Evolutionary conservation across 805 yeast species (phyloP).

Genomic region (Zygoascus flipseniorum): DNA sequence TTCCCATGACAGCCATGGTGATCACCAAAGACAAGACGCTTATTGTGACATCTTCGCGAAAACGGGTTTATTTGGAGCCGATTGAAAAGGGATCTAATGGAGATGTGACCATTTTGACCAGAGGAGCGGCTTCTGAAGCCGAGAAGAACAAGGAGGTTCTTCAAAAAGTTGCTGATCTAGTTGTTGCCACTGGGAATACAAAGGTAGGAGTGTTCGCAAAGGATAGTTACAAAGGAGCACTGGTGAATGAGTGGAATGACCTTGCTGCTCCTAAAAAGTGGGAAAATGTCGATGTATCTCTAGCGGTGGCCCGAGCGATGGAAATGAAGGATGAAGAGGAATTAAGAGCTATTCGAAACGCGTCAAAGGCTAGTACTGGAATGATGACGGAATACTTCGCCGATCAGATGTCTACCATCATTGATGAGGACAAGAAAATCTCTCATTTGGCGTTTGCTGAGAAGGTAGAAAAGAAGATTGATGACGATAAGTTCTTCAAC

Average conservation of each 20-base stretch:
- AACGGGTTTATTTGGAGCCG: constrained; percentile 68
- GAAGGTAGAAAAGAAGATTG: constrained; percentile 71
- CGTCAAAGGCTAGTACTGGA: constrained; percentile 68
- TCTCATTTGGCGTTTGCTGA: constrained; percentile 68
- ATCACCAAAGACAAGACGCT: constrained; percentile 51
- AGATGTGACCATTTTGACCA: constrained; percentile 50
- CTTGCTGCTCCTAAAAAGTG: constrained; percentile 4
- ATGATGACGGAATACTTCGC: constrained; percentile 69
- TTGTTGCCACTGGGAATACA: constrained; percentile 31
- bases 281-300: constrained; percentile 40
- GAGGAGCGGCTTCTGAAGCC: constrained; percentile 59
- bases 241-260: constrained; percentile 69
- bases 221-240: constrained; percentile 76
- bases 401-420: constrained; percentile 77
- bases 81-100: constrained; percentile 31
- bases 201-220: constrained; percentile 62
- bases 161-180: constrained; percentile 39
- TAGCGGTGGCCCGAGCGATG: constrained; percentile 47
- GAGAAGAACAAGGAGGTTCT: constrained; percentile 66
- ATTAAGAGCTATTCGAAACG: constrained; percentile 51
- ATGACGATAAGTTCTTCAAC: constrained; percentile 61
- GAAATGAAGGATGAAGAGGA: constrained; percentile 78
- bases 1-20: constrained; percentile 79
- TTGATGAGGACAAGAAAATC: constrained; percentile 77
- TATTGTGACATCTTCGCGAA: constrained; percentile 72